phyloP scores from a whole-genome alignment of 768 basidiomycete genomes.

The Tricholoma flavovirens region DNA sequence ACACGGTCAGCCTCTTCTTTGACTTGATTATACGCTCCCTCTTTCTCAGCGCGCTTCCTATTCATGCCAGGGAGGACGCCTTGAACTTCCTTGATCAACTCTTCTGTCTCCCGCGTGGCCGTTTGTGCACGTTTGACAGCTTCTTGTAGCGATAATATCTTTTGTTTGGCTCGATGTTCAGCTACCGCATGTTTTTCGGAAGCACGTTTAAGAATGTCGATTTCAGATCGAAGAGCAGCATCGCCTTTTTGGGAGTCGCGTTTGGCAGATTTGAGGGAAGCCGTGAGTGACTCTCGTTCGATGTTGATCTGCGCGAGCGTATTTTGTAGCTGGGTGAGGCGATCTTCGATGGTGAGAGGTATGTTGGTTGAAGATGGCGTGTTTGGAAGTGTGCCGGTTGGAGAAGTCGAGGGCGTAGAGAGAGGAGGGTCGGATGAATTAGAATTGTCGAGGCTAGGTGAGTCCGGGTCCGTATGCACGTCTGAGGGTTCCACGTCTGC shows the following conservation, averaged over 20 bases:
- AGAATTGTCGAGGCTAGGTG: conserved; percentile 24
- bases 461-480: conserved; percentile 29
- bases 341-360: conserved; percentile 59
- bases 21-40: conserved; percentile 36
- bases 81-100: conserved; percentile 43
- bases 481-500: conserved; percentile 28
- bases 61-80: conserved; percentile 36
- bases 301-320: conserved; percentile 54
- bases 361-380: conserved; percentile 28
- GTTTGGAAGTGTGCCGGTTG: conserved; percentile 26
- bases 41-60: conserved; percentile 32
- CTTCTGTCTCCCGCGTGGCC: conserved; percentile 42
- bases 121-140: conserved; percentile 75
- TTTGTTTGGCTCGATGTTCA: conserved; percentile 81
- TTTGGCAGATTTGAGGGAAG: conserved; percentile 61
- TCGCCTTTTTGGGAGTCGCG: conserved; percentile 59
- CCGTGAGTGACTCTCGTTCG: conserved; percentile 64
- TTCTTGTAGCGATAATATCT: conserved; percentile 83
- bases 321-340: conserved; percentile 58
- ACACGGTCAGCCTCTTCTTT: conserved; percentile 43
- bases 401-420: conserved; percentile 38
- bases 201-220: conserved; percentile 76
- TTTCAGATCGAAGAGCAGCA: conserved; percentile 72
- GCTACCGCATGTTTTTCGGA: conserved; percentile 72
- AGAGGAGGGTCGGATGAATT: conserved; percentile 28